These are phyloP conservation scores for Plantago elongata DNA, from an alignment of 257 asterid species.

Conservation along the genomic window DNA sequence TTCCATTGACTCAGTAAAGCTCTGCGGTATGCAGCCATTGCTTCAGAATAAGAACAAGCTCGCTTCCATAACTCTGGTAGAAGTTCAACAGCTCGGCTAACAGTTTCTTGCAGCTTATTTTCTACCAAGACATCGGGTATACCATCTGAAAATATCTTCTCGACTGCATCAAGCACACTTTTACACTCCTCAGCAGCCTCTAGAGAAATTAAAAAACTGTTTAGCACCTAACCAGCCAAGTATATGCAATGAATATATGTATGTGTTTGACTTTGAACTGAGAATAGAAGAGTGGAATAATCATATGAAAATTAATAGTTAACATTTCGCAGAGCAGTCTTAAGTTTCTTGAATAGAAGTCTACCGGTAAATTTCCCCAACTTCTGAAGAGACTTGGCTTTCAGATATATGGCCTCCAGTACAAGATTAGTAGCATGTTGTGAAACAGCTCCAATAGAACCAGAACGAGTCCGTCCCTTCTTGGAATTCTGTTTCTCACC, in stretches of 20 bases:
- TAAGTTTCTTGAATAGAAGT: constrained; percentile 15
- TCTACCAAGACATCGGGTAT: constrained; percentile 77
- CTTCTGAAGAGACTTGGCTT: constrained; percentile 95
- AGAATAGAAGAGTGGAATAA: constrained; percentile 1
- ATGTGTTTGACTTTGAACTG: constrained; percentile 7
- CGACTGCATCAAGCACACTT: constrained; percentile 95
- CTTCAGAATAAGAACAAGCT: constrained; percentile 64
- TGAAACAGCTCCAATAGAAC: constrained; percentile 45
- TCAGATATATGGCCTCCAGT: constrained; percentile 94
- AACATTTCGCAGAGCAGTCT: constrained; percentile 11
- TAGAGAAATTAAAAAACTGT: constrained; percentile 40
- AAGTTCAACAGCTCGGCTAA: constrained; percentile 89
- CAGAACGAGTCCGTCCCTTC: constrained; percentile 69
- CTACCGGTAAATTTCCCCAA: constrained; percentile 79
- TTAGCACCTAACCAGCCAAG: constrained; percentile 28
- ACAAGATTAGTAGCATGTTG: constrained; percentile 89
- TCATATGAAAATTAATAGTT: constrained; percentile 4
- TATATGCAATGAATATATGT: neutral
- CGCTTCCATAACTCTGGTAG: constrained; percentile 94
- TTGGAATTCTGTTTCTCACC: constrained; percentile 64
- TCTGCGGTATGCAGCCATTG: constrained; percentile 79
- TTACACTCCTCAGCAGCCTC: constrained; percentile 94
- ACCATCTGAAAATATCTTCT: constrained; percentile 75
- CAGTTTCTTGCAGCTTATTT: constrained; percentile 87
- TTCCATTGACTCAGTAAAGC: constrained; percentile 96